Base-by-base conservation (phyloP, 73 alveolate species). In the Paramecium octaurelia region DNA sequence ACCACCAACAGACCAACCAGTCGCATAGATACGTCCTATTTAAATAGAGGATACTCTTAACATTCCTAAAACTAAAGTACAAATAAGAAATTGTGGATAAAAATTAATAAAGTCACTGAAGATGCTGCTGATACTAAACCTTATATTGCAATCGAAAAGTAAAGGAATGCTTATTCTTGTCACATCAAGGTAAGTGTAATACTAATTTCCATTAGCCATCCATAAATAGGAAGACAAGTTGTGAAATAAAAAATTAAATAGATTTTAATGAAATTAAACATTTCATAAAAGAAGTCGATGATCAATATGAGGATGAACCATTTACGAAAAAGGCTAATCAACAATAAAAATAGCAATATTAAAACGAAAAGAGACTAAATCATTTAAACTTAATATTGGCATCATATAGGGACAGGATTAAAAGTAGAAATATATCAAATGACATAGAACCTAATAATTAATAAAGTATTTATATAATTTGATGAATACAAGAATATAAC, bases 401-500 rank as follows among this genome's bases (percentile, higher is more conserved):
- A 27, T 12, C 84, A 31, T 64, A 3, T 34, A 64, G 84, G n/a
- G 84, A 64, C 21, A 27, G 84, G 7, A 64, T 64, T 27, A 31
- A 27, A 64, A 64, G 50, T 64, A 64, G 84, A 64, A 64, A 64
- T 64, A 64, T 64, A 64, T 21, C 42, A 34, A 64, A 64, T 64
- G 84, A 64, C 4, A 27, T 64, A 64, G 84, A 64, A 31, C 6
- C 44, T 20, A 16, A 16, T 54, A 54, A 54, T 54, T 64, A 27
- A 64, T 64, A 64, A 64, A 64, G 84, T 64, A 64, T 27, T 64
- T 64, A 64, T 64, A 64, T 64, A 64, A 64, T 64, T 64, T 64
- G 84, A 64, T 64, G 84, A 64, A 64, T 27, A 64, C 54, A 64
- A 64, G 84, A 64, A 64, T 64, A 8, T 64, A 64, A 34, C 21